Evolutionary conservation across 495 filamentous ascomycete genomes (phyloP), one percentile per base, ranked within the genome.

Genomic region (Annulohypoxylon moriforme): DNA sequence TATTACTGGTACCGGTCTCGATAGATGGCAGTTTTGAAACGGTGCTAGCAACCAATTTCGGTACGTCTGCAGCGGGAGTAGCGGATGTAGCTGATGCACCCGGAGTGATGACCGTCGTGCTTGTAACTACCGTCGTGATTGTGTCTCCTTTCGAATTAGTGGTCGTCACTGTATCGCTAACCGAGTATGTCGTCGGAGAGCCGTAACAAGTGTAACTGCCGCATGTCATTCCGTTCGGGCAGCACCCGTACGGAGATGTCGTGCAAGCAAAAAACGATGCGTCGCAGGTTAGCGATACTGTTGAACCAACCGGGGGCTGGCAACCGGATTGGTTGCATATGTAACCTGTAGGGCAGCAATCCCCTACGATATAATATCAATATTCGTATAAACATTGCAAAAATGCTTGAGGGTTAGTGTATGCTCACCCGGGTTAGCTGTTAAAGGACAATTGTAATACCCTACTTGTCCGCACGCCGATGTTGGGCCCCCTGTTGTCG

Each of bases 231-330:
- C 78, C 80, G 52, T 65, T 76, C 31, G 50, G 68, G 52, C 83
- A 85, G 40, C 83, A 85, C 2, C 82, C 83, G 56, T 71, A 80
- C 11, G 78, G 22, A 6, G 77, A 77, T 3, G 76, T 42, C 2
- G 83, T 77, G 56, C 83, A 85, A 25, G 74, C 77, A 24, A 74
- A 78, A 44, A 77, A 81, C 60, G 69, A 75, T 46, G 60, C 47
- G 2, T 75, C 74, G 13, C 83, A 85, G 6, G 36, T 40, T 40
- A 14, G 10, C 14, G 69, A 60, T 22, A 59, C 42, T 0, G 77
- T 62, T 1, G 75, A 64, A 18, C 79, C 81, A 3, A 68, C 63
- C 7, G 82, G 79, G 3, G 77, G 44, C 6, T 31, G n/a, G 57
- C 82, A 85, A 6, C 24, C 73, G 3, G 25, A 42, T 4, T 42